phyloP scores from a whole-genome alignment of 805 yeast genomes.

The Zygoascus ofunaensis region DNA sequence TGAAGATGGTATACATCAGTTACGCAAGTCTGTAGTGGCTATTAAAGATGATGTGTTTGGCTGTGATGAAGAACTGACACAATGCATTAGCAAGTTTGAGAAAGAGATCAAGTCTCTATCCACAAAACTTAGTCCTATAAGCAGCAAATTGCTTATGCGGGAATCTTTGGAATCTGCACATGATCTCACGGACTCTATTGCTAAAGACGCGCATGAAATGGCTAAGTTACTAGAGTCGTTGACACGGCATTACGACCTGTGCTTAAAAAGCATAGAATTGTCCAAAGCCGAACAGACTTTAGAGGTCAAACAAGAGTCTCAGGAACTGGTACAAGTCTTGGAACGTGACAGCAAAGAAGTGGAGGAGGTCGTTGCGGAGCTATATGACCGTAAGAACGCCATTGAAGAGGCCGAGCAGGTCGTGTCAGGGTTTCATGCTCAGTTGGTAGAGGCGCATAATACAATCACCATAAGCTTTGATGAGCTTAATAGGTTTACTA shows the following conservation, averaged over 20 bases:
- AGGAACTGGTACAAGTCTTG: conserved; percentile 50
- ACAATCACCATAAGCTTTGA: conserved; percentile 12
- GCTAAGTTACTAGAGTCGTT: conserved; percentile 61
- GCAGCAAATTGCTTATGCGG: conserved; percentile 15
- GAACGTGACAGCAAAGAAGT: conserved; percentile 28
- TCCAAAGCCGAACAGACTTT: conserved; percentile 25
- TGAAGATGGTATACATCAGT: conserved; percentile 30
- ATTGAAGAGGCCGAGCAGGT: conserved; percentile 13
- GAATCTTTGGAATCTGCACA: conserved; percentile 21
- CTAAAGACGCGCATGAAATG: conserved; percentile 51
- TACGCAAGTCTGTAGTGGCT: conserved; percentile 26
- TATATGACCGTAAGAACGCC: conserved; percentile 16
- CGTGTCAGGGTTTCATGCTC: conserved; percentile 16
- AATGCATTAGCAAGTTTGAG: conserved; percentile 22
- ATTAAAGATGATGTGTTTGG: conserved; percentile 20
- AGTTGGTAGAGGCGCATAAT: conserved; percentile 23
- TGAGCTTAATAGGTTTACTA: conserved; percentile 17
- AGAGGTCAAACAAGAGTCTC: conserved; percentile 32
- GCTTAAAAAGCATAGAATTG: conserved; percentile 40
- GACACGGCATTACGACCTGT: conserved; percentile 78
- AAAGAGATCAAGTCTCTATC: conserved; percentile 7
- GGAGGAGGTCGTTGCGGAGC: conserved; percentile 23
- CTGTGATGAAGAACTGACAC: conserved; percentile 5
- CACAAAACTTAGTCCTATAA: conserved; percentile 8
- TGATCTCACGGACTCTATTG: conserved; percentile 18